These are phyloP conservation scores for Wickerhamiella infanticola DNA, from an alignment of 1,139 yeast species.

Conservation along the genomic window DNA sequence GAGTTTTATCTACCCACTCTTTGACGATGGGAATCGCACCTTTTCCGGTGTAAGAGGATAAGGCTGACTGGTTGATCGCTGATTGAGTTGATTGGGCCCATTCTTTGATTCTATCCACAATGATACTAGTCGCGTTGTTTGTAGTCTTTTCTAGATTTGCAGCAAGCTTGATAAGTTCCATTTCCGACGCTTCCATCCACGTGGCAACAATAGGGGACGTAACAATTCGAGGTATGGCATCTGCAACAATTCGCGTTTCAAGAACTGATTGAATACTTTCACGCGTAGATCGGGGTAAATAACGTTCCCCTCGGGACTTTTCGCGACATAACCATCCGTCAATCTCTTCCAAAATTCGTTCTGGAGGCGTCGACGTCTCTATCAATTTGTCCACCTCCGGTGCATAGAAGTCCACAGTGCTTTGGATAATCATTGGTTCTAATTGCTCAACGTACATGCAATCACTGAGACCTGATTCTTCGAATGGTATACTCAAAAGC, in stretches of 20 bases:
- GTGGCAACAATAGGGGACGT: slow-evolving; percentile 35
- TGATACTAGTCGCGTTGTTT: not conserved
- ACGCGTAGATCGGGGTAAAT: slow-evolving; percentile 9
- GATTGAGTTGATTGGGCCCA: slow-evolving; percentile 3
- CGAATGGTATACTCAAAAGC: slow-evolving; percentile 41
- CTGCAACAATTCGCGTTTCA: slow-evolving; percentile 48
- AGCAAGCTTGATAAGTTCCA: slow-evolving; percentile 7
- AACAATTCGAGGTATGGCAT: slow-evolving; percentile 37
- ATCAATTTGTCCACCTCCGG: slow-evolving; percentile 31
- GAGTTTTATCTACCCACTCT: not conserved
- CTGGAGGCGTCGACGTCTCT: slow-evolving; percentile 30
- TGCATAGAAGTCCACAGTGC: slow-evolving; percentile 42
- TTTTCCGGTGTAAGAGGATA: not conserved
- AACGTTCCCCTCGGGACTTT: slow-evolving; percentile 32
- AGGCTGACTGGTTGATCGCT: not conserved
- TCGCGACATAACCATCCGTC: slow-evolving; percentile 43
- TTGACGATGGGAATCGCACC: not conserved
- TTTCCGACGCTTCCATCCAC: slow-evolving; percentile 8
- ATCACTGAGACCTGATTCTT: slow-evolving; percentile 3
- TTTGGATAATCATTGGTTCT: slow-evolving; percentile 41
- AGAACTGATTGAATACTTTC: slow-evolving; percentile 24
- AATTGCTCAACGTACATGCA: slow-evolving; percentile 48
- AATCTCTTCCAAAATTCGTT: slow-evolving; percentile 40
- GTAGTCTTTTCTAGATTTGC: slow-evolving; percentile 8
- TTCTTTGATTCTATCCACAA: not conserved